Evolutionary conservation across 768 basidiomycete genomes (phyloP), one percentile per base, ranked within the genome.

Genomic region (Suillus plorans): DNA sequence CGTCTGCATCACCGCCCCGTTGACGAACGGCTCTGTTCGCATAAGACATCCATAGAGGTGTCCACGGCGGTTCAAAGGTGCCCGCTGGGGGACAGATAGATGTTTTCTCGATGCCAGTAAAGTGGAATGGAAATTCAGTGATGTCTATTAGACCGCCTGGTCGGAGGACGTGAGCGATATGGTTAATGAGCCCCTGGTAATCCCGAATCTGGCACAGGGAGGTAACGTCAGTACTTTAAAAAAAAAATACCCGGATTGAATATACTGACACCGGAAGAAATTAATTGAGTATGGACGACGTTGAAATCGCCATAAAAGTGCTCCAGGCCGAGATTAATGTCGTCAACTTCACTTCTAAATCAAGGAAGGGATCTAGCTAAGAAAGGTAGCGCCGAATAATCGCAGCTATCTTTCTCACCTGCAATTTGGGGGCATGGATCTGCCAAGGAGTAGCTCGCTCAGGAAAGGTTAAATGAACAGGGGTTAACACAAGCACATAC

Each of bases 271-370:
- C 92, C 92, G 28, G 89, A 86, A 4, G 87, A 82, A 64, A 93
- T 83, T 45, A 92, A 82, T 28, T 88, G 86, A 39, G 85, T 84
- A 70, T 92, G 91, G 0, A 89, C 89, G 18, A 89, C 88, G 69
- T 93, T 84, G 77, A 92, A 93, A 65, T 88, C 84, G 12, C 87
- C 87, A 70, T 89, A 91, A 73, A 87, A 92, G 76, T 94, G 92
- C 69, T 92, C 90, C 28, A 94, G 78, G 3, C 92, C 91, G 20
- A 92, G 84, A 76, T 94, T 94, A 72, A 93, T 87, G 72, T 94
- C 92, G 72, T 93, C 92, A 9, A 92, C 84, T 74, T 94, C 91
- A 70, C 88, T 91, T 80, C 91, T 92, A 67, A 36, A 70, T 60
- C 60, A 61, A 66, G 59, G 42, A 36, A 65, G 60, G 59, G 25